Evolutionary conservation across 371 early-diverging fungal genomes (phyloP).

Genomic region (Furculomyces boomerangus): DNA sequence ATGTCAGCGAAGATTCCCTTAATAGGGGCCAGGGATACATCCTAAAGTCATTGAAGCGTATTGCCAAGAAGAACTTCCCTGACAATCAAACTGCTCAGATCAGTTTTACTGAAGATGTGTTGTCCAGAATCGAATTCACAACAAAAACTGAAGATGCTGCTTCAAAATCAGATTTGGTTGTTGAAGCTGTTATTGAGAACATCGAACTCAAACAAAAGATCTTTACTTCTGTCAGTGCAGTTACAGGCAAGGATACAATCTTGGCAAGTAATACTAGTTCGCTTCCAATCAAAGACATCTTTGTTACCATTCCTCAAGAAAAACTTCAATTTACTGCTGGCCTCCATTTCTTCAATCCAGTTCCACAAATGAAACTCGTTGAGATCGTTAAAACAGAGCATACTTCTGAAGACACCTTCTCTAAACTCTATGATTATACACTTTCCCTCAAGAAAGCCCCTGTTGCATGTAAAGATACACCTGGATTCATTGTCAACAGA

Average conservation of each 20-base stretch:
- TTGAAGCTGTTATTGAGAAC: constrained; percentile 94
- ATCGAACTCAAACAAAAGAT: constrained; percentile 63
- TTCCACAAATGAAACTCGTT: constrained; percentile 93
- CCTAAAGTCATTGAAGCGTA: constrained; percentile 50
- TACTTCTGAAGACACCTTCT: constrained; percentile 38
- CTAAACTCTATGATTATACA: constrained; percentile 40
- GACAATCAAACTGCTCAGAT: constrained; percentile 41
- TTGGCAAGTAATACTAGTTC: constrained; percentile 87
- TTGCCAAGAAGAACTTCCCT: constrained; percentile 75
- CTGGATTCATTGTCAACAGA: constrained; percentile 94
- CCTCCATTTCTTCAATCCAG: constrained; percentile 93
- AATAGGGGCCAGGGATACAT: constrained; percentile 67
- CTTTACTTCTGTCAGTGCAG: constrained; percentile 48
- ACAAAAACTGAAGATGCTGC: constrained; percentile 40
- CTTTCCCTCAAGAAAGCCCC: constrained; percentile 66
- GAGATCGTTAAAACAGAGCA: constrained; percentile 67
- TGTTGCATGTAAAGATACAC: constrained; percentile 90
- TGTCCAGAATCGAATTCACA: constrained; percentile 39
- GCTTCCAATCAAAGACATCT: constrained; percentile 66
- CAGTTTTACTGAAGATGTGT: constrained; percentile 40
- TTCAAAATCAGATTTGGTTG: constrained; percentile 35
- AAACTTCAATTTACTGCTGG: constrained; percentile 56
- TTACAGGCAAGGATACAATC: constrained; percentile 51
- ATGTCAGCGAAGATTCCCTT: constrained; percentile 48
- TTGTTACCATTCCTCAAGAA: constrained; percentile 33